Evolutionary conservation across 2,329 filamentous ascomycete genomes (phyloP).

Genomic region (Huntiella abstrusa): DNA sequence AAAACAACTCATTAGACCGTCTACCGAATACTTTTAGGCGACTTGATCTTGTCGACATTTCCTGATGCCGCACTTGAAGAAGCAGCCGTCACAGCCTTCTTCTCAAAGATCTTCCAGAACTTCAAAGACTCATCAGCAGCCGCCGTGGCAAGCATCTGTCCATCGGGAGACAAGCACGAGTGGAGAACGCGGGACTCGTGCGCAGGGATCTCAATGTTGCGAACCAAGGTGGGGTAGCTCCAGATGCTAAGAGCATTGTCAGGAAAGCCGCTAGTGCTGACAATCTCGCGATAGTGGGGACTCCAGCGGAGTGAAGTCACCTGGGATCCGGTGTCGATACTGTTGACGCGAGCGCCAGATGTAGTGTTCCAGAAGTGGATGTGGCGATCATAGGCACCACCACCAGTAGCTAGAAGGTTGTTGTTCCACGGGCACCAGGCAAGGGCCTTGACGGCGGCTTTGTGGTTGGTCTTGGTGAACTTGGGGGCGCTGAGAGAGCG

Average conservation of each 20-base stretch:
- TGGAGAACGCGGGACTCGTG: slow-evolving; percentile 94
- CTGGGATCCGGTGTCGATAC: slow-evolving; percentile 94
- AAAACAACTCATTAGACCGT: slow-evolving; percentile 14
- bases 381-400: slow-evolving; percentile 88
- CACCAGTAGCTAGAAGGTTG: slow-evolving; percentile 89
- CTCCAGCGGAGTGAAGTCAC: slow-evolving; percentile 95
- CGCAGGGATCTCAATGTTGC: slow-evolving; percentile 93
- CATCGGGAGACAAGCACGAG: slow-evolving; percentile 90
- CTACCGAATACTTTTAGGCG: slow-evolving; percentile 71
- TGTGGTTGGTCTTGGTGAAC: slow-evolving; percentile 99
- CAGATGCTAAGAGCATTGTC: slow-evolving; percentile 98
- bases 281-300: slow-evolving; percentile 92
- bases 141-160: slow-evolving; percentile 92
- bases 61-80: slow-evolving; percentile 48
- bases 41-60: slow-evolving; percentile 78
- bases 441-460: slow-evolving; percentile 92
- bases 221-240: slow-evolving; percentile 93
- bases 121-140: slow-evolving; percentile 93
- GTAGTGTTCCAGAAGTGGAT: slow-evolving; percentile 99
- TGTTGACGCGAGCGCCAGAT: slow-evolving; percentile 92
- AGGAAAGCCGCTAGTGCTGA: slow-evolving; percentile 94
- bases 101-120: slow-evolving; percentile 99
- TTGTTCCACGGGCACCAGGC: slow-evolving; percentile 98
- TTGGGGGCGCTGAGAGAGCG: slow-evolving; percentile 84
- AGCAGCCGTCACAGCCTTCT: slow-evolving; percentile 63